phyloP scores from a whole-genome alignment of 1,284 basidiomycete genomes.

The Leccinum angustisporum region DNA sequence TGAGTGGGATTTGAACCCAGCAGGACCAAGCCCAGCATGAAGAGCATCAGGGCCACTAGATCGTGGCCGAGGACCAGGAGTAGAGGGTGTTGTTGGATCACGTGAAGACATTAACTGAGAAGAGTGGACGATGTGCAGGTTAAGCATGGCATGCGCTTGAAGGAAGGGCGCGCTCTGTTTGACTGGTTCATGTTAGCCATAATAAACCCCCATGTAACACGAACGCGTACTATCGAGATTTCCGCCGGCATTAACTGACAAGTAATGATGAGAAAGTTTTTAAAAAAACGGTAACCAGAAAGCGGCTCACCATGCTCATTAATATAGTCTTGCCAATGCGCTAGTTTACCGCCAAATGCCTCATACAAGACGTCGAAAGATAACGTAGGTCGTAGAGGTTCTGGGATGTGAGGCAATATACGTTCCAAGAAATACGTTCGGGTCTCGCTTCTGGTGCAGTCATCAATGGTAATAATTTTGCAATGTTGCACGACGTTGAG shows the following conservation, averaged over 20 bases:
- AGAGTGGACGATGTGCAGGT: constrained; percentile 74
- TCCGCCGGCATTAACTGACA: constrained; percentile 35
- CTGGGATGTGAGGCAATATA: constrained; percentile 62
- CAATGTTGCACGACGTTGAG: constrained; percentile 78
- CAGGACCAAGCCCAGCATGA: constrained; percentile 53
- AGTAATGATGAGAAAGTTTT: constrained; percentile 6
- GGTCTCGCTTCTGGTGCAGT: constrained; percentile 71
- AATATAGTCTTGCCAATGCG: constrained; percentile 77
- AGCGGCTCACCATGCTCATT: constrained; percentile 62
- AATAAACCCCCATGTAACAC: background rate
- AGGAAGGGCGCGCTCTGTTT: constrained; percentile 74
- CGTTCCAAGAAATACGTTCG: constrained; percentile 62
- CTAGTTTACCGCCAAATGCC: constrained; percentile 79
- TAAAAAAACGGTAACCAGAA: background rate
- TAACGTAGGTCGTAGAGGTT: constrained; percentile 49
- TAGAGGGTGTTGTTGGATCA: constrained; percentile 36
- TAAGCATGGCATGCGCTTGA: constrained; percentile 71
- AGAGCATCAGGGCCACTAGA: constrained; percentile 48
- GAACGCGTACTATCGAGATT: constrained; percentile 32
- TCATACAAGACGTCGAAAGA: constrained; percentile 73
- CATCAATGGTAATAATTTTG: constrained; percentile 79
- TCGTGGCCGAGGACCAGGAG: constrained; percentile 34
- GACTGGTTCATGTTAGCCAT: constrained; percentile 41
- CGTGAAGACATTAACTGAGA: constrained; percentile 47
- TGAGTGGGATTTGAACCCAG: constrained; percentile 66